Evolutionary conservation across 1,284 basidiomycete genomes (phyloP).

Genomic region (Ceratobasidium sp.): DNA sequence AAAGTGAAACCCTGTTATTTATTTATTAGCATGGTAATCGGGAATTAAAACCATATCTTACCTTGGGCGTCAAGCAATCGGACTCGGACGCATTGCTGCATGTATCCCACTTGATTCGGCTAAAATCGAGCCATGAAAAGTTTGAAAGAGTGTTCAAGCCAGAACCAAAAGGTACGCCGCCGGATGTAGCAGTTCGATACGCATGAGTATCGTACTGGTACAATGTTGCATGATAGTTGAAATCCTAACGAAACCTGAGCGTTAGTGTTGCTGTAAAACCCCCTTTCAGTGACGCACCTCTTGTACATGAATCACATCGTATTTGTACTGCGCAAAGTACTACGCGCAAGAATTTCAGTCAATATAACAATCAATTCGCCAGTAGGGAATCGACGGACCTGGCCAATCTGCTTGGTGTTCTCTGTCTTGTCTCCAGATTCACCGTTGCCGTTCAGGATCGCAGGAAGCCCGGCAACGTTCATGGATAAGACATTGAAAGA

Average conservation of each 20-base stretch:
- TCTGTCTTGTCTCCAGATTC: constrained; percentile 37
- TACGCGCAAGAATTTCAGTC: constrained; percentile 48
- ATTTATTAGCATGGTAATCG: neutral
- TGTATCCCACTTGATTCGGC: constrained; percentile 54
- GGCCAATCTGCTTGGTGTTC: constrained; percentile 35
- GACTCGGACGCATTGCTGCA: constrained; percentile 53
- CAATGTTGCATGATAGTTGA: constrained; percentile 57
- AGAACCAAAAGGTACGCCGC: constrained; percentile 53
- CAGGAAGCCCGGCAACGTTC: constrained; percentile 56
- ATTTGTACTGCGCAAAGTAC: constrained; percentile 52
- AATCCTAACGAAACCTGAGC: constrained; percentile 48
- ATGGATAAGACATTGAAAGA: constrained; percentile 53
- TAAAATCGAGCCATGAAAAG: constrained; percentile 54
- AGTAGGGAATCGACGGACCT: constrained; percentile 46
- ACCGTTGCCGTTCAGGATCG: constrained; percentile 45
- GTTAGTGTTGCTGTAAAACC: neutral
- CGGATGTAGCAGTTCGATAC: constrained; percentile 55
- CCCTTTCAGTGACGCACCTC: constrained; percentile 46
- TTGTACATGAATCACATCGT: constrained; percentile 55
- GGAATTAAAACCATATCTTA: neutral
- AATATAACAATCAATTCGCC: constrained; percentile 26
- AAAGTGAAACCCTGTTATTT: constrained; percentile 53
- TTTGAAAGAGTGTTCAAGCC: constrained; percentile 57
- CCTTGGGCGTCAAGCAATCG: constrained; percentile 58
- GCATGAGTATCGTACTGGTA: constrained; percentile 55